Conservation (phyloP, 257 asterid genomes). For the Scutellaria baicalensis region DNA sequence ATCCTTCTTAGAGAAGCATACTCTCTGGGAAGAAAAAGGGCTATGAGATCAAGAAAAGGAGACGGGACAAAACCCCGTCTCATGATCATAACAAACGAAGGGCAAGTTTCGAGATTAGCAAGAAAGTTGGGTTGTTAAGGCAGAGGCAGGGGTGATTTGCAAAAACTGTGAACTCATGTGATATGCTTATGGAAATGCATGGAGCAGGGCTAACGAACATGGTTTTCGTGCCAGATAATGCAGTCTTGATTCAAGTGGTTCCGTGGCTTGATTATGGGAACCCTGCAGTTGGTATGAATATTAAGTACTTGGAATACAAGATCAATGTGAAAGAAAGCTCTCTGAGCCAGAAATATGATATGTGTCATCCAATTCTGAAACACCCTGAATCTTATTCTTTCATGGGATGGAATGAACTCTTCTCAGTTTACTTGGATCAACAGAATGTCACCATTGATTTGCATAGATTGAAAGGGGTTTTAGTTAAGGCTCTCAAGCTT, state of each 20-base stretch:
- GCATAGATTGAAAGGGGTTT: conserved; percentile 36
- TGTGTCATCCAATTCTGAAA: conserved; percentile 36
- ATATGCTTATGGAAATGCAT: conserved; percentile 65
- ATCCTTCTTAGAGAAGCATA: conserved; percentile 41
- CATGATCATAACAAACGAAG: conserved; percentile 48
- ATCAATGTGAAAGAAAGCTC: conserved; percentile 49
- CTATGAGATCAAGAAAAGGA: conserved; percentile 8
- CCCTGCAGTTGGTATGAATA: conserved; percentile 55
- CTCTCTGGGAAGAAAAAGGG: conserved; percentile 33
- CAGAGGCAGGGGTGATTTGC: conserved; percentile 47
- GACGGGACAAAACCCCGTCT: conserved; percentile 30
- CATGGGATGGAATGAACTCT: conserved; percentile 49
- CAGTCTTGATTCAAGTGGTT: conserved; percentile 52
- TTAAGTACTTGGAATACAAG: conserved; percentile 53
- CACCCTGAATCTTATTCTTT: conserved; percentile 52
- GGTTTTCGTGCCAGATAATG: conserved; percentile 66
- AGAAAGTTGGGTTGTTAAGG: conserved; percentile 41
- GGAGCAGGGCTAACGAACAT: conserved; percentile 85
- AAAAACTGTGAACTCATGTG: conserved; percentile 56
- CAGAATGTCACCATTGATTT: conserved; percentile 69
- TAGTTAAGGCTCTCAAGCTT: conserved; percentile 45
- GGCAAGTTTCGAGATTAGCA: conserved; percentile 23
- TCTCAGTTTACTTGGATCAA: conserved; percentile 47
- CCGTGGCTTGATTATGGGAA: conserved; percentile 59
- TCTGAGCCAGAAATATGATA: conserved; percentile 27